Conservation (phyloP, 2,329 filamentous ascomycete species). For the Botrytis fragariae region DNA sequence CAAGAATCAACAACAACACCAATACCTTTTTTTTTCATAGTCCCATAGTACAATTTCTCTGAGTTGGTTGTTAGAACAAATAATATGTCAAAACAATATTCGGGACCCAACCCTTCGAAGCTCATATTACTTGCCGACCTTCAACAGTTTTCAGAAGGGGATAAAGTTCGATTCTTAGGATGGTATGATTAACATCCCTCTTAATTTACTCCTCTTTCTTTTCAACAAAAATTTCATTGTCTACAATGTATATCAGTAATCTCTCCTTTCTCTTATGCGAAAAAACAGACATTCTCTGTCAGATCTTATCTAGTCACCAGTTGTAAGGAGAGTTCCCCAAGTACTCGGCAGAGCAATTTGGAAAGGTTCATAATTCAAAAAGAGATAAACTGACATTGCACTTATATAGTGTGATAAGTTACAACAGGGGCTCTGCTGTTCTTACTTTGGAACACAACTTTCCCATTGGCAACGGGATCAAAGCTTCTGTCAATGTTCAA, state of each 20-base stretch:
- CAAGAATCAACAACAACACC: background rate
- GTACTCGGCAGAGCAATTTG: background rate
- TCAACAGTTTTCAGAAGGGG: conserved; percentile 34
- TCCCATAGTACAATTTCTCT: background rate
- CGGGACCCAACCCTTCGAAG: conserved; percentile 34
- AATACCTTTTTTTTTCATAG: background rate
- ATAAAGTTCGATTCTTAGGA: conserved; percentile 90
- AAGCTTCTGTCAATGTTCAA: conserved; percentile 65
- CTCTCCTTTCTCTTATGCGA: background rate
- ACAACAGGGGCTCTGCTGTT: conserved; percentile 54
- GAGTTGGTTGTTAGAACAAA: background rate
- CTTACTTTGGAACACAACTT: conserved; percentile 68
- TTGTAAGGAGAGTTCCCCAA: background rate
- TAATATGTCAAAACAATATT: conserved; percentile 28
- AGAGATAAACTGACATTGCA: conserved; percentile 11
- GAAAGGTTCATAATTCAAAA: background rate
- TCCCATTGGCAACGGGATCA: conserved; percentile 47
- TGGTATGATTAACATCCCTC: conserved; percentile 60
- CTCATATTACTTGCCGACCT: conserved; percentile 36
- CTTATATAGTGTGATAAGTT: conserved; percentile 54
- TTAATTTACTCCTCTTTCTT: background rate
- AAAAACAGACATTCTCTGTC: background rate
- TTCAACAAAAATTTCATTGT: background rate
- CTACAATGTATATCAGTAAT: background rate
- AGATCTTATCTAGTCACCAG: background rate